A percentile compares a stretch with the other conserved stretches of the same genome.
phyloP scores from a whole-genome alignment of 352 stramenopile genomes.

The Phytophthora fragariae region DNA sequence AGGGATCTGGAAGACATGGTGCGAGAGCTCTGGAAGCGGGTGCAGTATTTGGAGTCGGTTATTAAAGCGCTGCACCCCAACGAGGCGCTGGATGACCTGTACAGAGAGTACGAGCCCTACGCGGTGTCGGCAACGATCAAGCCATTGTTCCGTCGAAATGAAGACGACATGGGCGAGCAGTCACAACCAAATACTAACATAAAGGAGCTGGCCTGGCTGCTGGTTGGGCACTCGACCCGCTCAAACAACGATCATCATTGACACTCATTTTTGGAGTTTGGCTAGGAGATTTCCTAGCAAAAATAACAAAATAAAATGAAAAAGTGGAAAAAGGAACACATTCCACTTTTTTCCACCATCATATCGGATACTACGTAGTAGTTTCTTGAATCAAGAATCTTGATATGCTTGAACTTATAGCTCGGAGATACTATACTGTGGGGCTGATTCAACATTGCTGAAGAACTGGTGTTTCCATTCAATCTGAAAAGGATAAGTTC shows the following conservation, averaged over 20 bases:
- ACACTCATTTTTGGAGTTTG: too few relatives aligned
- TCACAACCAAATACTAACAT: constrained; percentile 28
- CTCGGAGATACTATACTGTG: too few relatives aligned
- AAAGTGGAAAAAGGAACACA: too few relatives aligned
- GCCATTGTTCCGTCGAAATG: constrained; percentile 18
- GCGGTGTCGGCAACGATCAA: constrained; percentile 34
- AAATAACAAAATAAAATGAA: not conserved
- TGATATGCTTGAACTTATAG: too few relatives aligned
- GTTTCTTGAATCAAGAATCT: too few relatives aligned
- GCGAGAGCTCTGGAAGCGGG: constrained; percentile 60
- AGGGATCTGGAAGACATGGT: constrained; percentile 67
- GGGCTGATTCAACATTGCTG: too few relatives aligned
- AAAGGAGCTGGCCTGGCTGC: constrained; percentile 39
- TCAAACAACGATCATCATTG: constrained; percentile 15
- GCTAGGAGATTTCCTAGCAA: not conserved
- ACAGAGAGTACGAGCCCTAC: constrained; percentile 56
- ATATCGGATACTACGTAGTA: too few relatives aligned
- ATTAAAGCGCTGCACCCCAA: constrained; percentile 45
- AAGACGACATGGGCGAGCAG: not conserved
- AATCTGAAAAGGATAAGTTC: not conserved
- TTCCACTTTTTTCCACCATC: too few relatives aligned
- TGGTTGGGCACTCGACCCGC: constrained; percentile 24
- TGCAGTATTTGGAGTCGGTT: constrained; percentile 65
- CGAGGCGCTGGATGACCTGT: constrained; percentile 41
- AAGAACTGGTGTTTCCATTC: not conserved